A percentile compares a stretch with the other conserved stretches of the same genome.
These are phyloP conservation scores for Myriosclerotinia duriaeana DNA, from an alignment of 2,329 filamentous ascomycete species.

Conservation along the genomic window DNA sequence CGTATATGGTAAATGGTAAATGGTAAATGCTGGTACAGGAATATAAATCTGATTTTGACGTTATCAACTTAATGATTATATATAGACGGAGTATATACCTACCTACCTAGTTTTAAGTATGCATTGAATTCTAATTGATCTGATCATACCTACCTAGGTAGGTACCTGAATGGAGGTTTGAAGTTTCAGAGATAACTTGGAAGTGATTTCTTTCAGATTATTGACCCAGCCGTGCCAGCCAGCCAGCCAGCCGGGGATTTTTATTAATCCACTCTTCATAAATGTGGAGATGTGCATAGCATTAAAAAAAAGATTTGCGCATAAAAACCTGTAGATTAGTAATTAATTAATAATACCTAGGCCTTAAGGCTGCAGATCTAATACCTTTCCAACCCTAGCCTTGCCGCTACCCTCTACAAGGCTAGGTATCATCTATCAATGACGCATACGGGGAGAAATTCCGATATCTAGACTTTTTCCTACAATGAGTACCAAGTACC, in stretches of 20 bases:
- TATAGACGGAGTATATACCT: too few relatives aligned
- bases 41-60: conserved; percentile 1
- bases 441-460: conserved; percentile 10
- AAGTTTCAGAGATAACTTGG: conserved; percentile 19
- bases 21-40: too few relatives aligned
- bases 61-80: too few relatives aligned
- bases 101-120: background rate
- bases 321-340: background rate
- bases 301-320: background rate
- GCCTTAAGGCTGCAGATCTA: background rate
- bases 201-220: background rate
- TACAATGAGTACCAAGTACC: too few relatives aligned
- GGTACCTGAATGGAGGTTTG: too few relatives aligned
- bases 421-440: background rate
- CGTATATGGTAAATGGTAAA: too few relatives aligned
- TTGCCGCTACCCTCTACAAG: background rate
- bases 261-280: background rate
- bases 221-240: too few relatives aligned
- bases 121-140: conserved; percentile 23
- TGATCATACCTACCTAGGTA: conserved; percentile 12
- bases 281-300: background rate
- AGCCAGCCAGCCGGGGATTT: background rate
- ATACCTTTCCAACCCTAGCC: too few relatives aligned
- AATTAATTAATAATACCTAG: background rate
- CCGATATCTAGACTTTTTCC: background rate